These are phyloP conservation scores for Cutaneotrichosporon mucoides DNA, from an alignment of 1,284 basidiomycete species.

Conservation along the genomic window DNA sequence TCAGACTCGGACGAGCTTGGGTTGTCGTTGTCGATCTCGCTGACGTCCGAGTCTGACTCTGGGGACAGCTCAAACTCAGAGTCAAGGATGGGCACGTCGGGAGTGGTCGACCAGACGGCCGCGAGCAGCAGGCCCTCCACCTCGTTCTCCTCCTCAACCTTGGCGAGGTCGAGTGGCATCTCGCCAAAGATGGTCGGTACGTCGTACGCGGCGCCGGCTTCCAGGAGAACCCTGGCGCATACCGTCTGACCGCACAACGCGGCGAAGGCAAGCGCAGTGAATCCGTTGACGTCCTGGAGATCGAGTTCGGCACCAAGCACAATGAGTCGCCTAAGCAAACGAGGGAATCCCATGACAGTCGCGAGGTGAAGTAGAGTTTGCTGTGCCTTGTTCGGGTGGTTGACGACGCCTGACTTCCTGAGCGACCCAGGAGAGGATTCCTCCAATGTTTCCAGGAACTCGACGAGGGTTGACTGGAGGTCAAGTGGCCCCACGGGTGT, in stretches of 20 bases:
- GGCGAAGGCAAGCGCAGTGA: slow-evolving; percentile 84
- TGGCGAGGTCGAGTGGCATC: slow-evolving; percentile 72
- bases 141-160: slow-evolving; percentile 55
- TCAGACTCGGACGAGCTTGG: slow-evolving; percentile 40
- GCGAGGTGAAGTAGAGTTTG: slow-evolving; percentile 87
- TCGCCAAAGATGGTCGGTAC: slow-evolving; percentile 72
- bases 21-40: slow-evolving; percentile 47
- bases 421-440: slow-evolving; percentile 37
- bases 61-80: slow-evolving; percentile 7
- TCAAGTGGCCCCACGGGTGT: slow-evolving; percentile 15
- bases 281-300: slow-evolving; percentile 81
- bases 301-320: slow-evolving; percentile 72
- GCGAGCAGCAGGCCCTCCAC: slow-evolving; percentile 50
- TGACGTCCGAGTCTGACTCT: slow-evolving; percentile 23
- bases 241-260: slow-evolving; percentile 63
- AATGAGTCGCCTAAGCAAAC: slow-evolving; percentile 69
- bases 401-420: slow-evolving; percentile 58
- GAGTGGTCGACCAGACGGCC: slow-evolving; percentile 39
- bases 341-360: slow-evolving; percentile 70
- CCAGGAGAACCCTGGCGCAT: slow-evolving; percentile 66
- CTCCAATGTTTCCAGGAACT: slow-evolving; percentile 58
- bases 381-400: slow-evolving; percentile 58
- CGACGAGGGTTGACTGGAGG: slow-evolving; percentile 72
- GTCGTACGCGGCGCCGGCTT: slow-evolving; percentile 73
- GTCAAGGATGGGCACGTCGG: slow-evolving; percentile 9